Evolutionary conservation across 495 filamentous ascomycete species (phyloP).

Genomic region (Penicillium fimorum): DNA sequence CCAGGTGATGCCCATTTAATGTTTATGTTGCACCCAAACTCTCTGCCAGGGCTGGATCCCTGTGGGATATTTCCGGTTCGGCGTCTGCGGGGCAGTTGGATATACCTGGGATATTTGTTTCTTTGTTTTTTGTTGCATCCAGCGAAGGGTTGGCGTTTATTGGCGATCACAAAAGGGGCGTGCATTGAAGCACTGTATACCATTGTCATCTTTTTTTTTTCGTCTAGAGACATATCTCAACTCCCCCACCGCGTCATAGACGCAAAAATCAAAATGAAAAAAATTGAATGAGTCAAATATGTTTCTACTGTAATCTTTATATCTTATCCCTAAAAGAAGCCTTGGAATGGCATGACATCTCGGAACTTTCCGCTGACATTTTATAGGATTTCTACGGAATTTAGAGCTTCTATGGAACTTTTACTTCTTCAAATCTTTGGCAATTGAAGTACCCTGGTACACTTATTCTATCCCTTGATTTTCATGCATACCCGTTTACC

Average conservation of each 20-base stretch:
- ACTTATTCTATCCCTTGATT: background rate
- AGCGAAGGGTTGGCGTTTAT: conserved; percentile 38
- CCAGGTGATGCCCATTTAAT: conserved; percentile 29
- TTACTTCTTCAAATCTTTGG: background rate
- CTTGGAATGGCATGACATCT: conserved; percentile 12
- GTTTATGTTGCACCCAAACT: conserved; percentile 20
- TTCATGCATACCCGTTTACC: background rate
- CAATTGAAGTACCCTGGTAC: no score
- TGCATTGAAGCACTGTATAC: conserved; percentile 33
- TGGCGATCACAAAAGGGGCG: conserved; percentile 25
- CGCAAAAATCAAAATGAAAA: conserved; percentile 29
- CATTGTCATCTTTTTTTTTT: conserved; percentile 29
- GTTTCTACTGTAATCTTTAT: background rate
- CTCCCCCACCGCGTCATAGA: conserved; percentile 28
- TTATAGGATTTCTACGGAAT: conserved; percentile 2
- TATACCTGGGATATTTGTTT: conserved; percentile 22
- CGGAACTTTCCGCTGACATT: conserved; percentile 1
- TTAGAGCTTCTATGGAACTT: background rate
- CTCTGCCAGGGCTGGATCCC: conserved; percentile 43
- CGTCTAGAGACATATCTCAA: conserved; percentile 40
- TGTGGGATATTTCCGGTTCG: conserved; percentile 31
- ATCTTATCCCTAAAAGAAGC: no score
- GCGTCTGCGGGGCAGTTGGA: conserved; percentile 34
- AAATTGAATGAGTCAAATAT: conserved; percentile 23
- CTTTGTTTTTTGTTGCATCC: conserved; percentile 32